Evolutionary conservation across 1,284 basidiomycete species (phyloP).

Genomic region (Hortiboletus rubellus): DNA sequence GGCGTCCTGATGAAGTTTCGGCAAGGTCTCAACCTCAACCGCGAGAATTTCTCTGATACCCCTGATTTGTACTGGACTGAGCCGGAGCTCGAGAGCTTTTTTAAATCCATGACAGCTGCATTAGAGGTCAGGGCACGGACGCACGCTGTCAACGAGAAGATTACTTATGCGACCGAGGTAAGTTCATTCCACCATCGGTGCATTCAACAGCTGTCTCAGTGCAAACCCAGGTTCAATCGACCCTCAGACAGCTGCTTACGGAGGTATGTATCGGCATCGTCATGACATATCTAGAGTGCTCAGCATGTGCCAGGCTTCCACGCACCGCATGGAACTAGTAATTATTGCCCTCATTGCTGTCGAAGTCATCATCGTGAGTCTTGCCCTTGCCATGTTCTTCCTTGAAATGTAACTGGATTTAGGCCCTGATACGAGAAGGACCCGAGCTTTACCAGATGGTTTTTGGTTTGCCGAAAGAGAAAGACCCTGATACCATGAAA

Average conservation of each 20-base stretch:
- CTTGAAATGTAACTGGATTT: slow-evolving; percentile 44
- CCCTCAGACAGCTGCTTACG: slow-evolving; percentile 74
- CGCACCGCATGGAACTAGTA: slow-evolving; percentile 87
- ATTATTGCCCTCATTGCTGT: slow-evolving; percentile 90
- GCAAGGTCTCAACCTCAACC: slow-evolving; percentile 83
- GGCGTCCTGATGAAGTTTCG: slow-evolving; percentile 87
- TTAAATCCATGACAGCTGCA: slow-evolving; percentile 78
- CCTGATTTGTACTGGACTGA: slow-evolving; percentile 93
- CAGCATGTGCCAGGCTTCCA: slow-evolving; percentile 61
- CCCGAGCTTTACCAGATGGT: slow-evolving; percentile 32
- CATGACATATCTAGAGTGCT: not conserved
- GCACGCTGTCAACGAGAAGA: slow-evolving; percentile 84
- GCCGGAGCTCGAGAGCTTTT: slow-evolving; percentile 85
- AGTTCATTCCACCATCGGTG: slow-evolving; percentile 2
- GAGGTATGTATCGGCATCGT: slow-evolving; percentile 49
- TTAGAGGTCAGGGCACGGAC: slow-evolving; percentile 82
- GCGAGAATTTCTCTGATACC: slow-evolving; percentile 86
- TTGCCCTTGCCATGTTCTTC: slow-evolving; percentile 15
- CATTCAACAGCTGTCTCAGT: slow-evolving; percentile 6
- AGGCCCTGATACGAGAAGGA: slow-evolving; percentile 36
- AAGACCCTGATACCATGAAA: slow-evolving; percentile 1
- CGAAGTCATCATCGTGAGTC: slow-evolving; percentile 82
- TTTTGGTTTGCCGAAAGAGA: slow-evolving; percentile 23
- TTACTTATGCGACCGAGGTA: slow-evolving; percentile 89
- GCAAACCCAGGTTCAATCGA: slow-evolving; percentile 57